Conservation (phyloP, 2,329 filamentous ascomycete genomes). For the Lecanosticta acicola region DNA sequence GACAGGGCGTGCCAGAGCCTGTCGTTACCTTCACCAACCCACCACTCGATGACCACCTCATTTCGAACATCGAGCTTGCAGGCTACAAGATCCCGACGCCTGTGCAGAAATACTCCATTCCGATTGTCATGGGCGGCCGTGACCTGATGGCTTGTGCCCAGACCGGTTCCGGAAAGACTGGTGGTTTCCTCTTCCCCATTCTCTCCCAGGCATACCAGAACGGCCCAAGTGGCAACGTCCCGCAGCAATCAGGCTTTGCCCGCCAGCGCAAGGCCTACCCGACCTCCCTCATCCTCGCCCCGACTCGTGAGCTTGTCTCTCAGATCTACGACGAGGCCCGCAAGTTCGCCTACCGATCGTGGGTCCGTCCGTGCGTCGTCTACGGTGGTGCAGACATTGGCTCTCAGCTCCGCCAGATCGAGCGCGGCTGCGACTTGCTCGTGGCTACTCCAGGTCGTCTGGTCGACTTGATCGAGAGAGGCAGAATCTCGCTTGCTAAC, state of each 20-base stretch:
- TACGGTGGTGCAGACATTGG: conserved; percentile 99
- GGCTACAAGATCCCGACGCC: conserved; percentile 94
- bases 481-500: conserved; percentile 93
- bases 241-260: conserved; percentile 66
- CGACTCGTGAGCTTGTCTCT: conserved; percentile 95
- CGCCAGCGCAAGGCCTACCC: conserved; percentile 98
- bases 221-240: conserved; percentile 68
- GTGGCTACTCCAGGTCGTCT: conserved; percentile 96
- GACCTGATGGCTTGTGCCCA: conserved; percentile 99
- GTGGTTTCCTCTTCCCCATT: conserved; percentile 98
- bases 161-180: conserved; percentile 99
- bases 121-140: conserved; percentile 95
- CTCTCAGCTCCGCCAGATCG: conserved; percentile 95
- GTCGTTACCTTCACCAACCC: conserved; percentile 88
- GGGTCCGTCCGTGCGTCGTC: conserved; percentile 96
- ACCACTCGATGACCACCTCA: conserved; percentile 87
- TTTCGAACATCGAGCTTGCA: conserved; percentile 87
- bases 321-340: conserved; percentile 97
- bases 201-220: conserved; percentile 93
- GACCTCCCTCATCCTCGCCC: conserved; percentile 89
- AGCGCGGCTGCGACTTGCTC: conserved; percentile 92
- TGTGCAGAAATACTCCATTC: conserved; percentile 98
- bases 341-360: conserved; percentile 98
- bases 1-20: conserved; percentile 85
- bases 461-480: conserved; percentile 96